A percentile compares a stretch with the other conserved stretches of the same genome.
phyloP scores from a whole-genome alignment of 371 early-diverging fungal species.

The Smittium mucronatum region DNA sequence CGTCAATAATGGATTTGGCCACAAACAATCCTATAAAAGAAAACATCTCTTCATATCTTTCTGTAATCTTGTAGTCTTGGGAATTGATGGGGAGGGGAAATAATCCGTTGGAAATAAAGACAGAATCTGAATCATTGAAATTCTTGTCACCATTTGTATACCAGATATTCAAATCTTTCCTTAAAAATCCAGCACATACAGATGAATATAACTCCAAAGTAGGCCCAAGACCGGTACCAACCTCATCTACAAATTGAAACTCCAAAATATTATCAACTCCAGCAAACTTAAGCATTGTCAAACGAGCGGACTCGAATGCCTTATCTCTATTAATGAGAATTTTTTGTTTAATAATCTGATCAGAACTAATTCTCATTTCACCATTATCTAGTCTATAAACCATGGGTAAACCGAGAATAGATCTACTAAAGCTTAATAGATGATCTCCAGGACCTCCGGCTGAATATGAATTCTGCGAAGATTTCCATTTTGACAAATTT shows the following conservation, averaged over 20 bases:
- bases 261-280: constrained; percentile 57
- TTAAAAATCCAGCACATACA: constrained; percentile 61
- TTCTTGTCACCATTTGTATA: constrained; percentile 28
- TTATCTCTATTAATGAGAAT: constrained; percentile 62
- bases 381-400: background rate
- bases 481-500: constrained; percentile 46
- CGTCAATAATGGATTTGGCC: constrained; percentile 79
- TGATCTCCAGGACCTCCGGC: background rate
- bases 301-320: constrained; percentile 65
- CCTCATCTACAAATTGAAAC: constrained; percentile 84
- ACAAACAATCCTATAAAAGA: constrained; percentile 67
- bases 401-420: constrained; percentile 16
- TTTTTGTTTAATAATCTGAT: constrained; percentile 67
- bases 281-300: constrained; percentile 67
- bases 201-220: constrained; percentile 83
- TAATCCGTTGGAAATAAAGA: constrained; percentile 36
- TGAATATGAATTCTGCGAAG: background rate
- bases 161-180: constrained; percentile 45
- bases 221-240: constrained; percentile 88
- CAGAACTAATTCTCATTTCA: constrained; percentile 34
- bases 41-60: constrained; percentile 35
- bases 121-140: background rate
- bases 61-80: constrained; percentile 15
- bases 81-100: constrained; percentile 52
- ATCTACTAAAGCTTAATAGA: constrained; percentile 10